Evolutionary conservation across 441 rosid genomes (phyloP).

Genomic region (Cnidoscolus chayamansa): DNA sequence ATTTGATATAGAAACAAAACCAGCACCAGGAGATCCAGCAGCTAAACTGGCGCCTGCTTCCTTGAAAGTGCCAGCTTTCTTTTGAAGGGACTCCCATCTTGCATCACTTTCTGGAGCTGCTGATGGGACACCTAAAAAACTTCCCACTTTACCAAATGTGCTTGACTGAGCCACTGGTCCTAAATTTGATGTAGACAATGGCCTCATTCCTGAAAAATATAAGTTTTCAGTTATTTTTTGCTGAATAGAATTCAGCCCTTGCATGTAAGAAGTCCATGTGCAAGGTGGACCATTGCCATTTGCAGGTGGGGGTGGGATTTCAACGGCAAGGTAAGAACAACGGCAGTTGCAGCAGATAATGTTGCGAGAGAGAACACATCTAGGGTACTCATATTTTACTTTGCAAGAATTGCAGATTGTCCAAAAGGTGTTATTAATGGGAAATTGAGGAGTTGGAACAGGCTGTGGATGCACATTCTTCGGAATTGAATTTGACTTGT

Average conservation of each 20-base stretch:
- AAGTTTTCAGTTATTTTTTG: slow-evolving; percentile 30
- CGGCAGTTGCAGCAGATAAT: slow-evolving; percentile 71
- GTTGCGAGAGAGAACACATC: slow-evolving; percentile 53
- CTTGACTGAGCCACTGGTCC: slow-evolving; percentile 30
- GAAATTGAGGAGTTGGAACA: slow-evolving; percentile 26
- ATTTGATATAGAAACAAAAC: slow-evolving; percentile 22
- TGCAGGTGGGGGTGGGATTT: slow-evolving; percentile 50
- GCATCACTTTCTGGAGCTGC: slow-evolving; percentile 11
- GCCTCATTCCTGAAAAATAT: slow-evolving; percentile 22
- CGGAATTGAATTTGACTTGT: slow-evolving; percentile 30
- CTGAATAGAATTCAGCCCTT: slow-evolving; percentile 39
- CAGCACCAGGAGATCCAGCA: slow-evolving; percentile 21
- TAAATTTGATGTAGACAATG: slow-evolving; percentile 16
- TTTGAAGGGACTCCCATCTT: slow-evolving; percentile 20
- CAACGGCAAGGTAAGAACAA: slow-evolving; percentile 57
- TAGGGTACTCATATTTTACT: slow-evolving; percentile 67
- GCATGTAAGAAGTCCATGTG: slow-evolving; percentile 34
- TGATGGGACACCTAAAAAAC: slow-evolving; percentile 13
- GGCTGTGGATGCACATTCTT: slow-evolving; percentile 33
- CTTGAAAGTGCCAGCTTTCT: slow-evolving; percentile 25
- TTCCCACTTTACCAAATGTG: slow-evolving; percentile 28
- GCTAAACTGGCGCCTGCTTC: slow-evolving; percentile 25
- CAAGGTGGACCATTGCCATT: slow-evolving; percentile 34
- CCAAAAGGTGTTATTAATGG: slow-evolving; percentile 70
- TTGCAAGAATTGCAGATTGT: slow-evolving; percentile 63